Base-by-base conservation (phyloP, 1,139 yeast genomes). In the Debaryomycetaceae sp. region DNA sequence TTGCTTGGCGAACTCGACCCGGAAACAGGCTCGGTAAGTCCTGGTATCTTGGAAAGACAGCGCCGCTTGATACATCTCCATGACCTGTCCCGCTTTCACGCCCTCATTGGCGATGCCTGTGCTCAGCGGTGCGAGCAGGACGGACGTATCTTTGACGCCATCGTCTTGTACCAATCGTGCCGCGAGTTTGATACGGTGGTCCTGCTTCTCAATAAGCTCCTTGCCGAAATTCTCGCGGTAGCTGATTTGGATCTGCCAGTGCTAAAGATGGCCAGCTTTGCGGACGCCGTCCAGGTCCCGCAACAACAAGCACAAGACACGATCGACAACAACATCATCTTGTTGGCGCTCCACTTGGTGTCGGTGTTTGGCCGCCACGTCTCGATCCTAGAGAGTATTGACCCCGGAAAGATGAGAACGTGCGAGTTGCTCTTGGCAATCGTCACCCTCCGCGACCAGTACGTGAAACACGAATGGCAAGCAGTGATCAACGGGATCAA, bases 71-170 rank as follows among this genome's bases (percentile, higher is more conserved):
- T 90, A 31, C 62, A 66, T 22, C 60, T 90, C 35, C 58, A 61
- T 5, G 67, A 75, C 40, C 54, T 85, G 30, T 67, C 69, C 30
- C 53, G 51, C 22, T 64, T 58, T 34, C 48, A 58, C 38, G 53
- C 46, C 29, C 73, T 73, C 34, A 85, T 90, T 27, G 76, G 93
- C 5, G 93, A 81, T 45, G 75, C 74, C 35, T 86, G 95, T 16
- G 97, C 97, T 2, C 65, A 68, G 30, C 76, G 74, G 41, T 94
- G 97, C 19, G 92, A 83, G 46, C 93, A 85, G 41, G 97, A 86
- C 48, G 97, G 97, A 3, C 69, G 95, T 44, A 67, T 77, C 4
- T 74, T 81, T 37, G 97, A 92, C 49, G 85, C 97, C 8, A 70
- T 92, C 33, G 60, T 83, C 32, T 63, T 90, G 33, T 90, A 83